Evolutionary conservation across 116 monocot species (phyloP), one percentile per base, ranked within the genome.

Genomic region (Zostera marina): DNA sequence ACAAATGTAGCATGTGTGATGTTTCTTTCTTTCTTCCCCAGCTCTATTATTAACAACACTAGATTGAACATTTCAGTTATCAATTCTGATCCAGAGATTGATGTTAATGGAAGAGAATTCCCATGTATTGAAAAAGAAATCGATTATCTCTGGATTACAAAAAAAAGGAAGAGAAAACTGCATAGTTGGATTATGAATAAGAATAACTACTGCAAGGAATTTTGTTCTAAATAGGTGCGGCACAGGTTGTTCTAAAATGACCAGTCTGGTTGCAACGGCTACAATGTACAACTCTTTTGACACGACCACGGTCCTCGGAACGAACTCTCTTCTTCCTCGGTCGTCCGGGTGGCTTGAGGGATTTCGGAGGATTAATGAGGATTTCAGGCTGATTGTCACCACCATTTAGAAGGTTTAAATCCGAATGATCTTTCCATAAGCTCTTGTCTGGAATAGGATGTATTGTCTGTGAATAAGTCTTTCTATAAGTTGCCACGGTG

Each of bases 191-290:
- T 32, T 32, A 32, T 32, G 32, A 32, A 32, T 32, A 32, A 32
- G 32, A 32, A 32, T 26, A 32, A 3, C 32, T 32, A 3, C 32
- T 32, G 0, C 32, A 32, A 32, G 2, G 5, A 32, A 32, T 32
- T 2, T 32, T 32, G 32, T 32, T 63, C 53, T 43, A 94, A 63
- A 94, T 84, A 13, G 94, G 94, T 5, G 94, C 94, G 38, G 88
- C 82, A 68, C 94, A 94, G 10, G 94, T 94, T n/a, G 94, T 94
- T 63, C 94, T 79, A 52, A 94, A 88, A 67, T 94, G 94, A 0
- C 94, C 94, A 1, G 85, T 94, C 65, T 94, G 94, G 61, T 94
- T 94, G 74, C 94, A 94, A 44, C 94, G 64, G 69, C 94, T 94
- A 55, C 94, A 94, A 19, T 94, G 94, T 32, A 94, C 94, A 9